phyloP scores from a whole-genome alignment of 805 yeast genomes.

The Sugiyamaella americana region DNA sequence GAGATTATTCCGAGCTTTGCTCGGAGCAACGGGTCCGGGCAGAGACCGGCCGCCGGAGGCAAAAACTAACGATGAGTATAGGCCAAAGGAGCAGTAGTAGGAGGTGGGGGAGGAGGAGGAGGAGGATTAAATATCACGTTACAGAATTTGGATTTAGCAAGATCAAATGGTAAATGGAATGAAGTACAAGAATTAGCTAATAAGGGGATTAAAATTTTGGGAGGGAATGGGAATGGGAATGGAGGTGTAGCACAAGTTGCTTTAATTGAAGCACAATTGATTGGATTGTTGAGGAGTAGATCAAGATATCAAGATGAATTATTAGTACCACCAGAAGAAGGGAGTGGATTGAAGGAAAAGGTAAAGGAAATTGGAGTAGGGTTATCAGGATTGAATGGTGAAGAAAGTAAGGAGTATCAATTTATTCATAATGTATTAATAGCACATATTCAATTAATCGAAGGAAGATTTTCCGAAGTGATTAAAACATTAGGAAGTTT shows the following conservation, averaged over 20 bases:
- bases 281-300: neutral
- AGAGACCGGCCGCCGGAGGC: too few relatives aligned
- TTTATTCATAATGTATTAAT: constrained; percentile 15
- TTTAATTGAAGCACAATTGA: constrained; percentile 1
- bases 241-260: constrained; percentile 9
- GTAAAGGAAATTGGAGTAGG: neutral
- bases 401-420: constrained; percentile 10
- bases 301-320: neutral
- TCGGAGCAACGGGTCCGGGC: too few relatives aligned
- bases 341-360: neutral
- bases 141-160: constrained; percentile 16
- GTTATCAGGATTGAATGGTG: neutral
- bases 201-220: constrained; percentile 12
- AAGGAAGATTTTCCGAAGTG: constrained; percentile 14
- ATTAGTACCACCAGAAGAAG: neutral
- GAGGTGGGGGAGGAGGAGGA: too few relatives aligned
- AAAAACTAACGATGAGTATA: too few relatives aligned
- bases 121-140: too few relatives aligned
- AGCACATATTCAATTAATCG: constrained; percentile 17
- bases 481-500: constrained; percentile 11
- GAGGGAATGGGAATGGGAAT: constrained; percentile 9
- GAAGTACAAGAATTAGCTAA: constrained; percentile 18
- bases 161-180: constrained; percentile 14
- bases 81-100: too few relatives aligned
- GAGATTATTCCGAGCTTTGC: too few relatives aligned